Conservation (phyloP, 345 rosid species). For the Melaleuca alternifolia region DNA sequence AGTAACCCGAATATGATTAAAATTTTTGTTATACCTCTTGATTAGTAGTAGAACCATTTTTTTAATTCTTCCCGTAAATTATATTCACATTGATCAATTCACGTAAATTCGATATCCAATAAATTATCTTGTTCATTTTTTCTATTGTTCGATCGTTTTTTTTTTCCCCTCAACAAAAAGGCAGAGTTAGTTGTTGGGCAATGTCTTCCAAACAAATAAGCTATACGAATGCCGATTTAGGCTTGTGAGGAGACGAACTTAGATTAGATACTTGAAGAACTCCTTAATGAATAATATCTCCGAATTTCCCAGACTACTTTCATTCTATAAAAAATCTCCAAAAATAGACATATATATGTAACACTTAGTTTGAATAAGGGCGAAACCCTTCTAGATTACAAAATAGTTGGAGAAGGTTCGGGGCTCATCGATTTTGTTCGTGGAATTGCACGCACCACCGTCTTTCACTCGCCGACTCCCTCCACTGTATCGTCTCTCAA, state of each 20-base stretch:
- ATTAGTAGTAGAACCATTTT: too few relatives aligned
- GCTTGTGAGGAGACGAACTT: neutral
- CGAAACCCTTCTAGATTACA: neutral
- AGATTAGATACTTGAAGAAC: neutral
- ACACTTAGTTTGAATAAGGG: neutral
- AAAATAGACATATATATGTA: neutral
- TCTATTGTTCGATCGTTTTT: too few relatives aligned
- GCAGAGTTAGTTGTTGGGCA: neutral
- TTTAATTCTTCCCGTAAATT: too few relatives aligned
- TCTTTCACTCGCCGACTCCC: neutral
- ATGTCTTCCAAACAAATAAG: neutral
- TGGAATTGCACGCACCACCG: neutral
- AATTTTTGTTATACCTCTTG: neutral
- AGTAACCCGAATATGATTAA: too few relatives aligned
- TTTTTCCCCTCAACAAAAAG: neutral
- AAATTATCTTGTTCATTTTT: too few relatives aligned
- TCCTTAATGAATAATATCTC: neutral
- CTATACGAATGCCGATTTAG: neutral
- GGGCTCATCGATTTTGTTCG: neutral
- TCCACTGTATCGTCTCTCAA: neutral
- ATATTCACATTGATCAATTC: neutral
- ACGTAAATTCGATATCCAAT: neutral
- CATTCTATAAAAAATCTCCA: neutral
- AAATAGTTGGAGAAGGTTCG: neutral
- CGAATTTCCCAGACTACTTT: neutral